phyloP scores from a whole-genome alignment of 495 filamentous ascomycete genomes.

The Penicillium daleae region DNA sequence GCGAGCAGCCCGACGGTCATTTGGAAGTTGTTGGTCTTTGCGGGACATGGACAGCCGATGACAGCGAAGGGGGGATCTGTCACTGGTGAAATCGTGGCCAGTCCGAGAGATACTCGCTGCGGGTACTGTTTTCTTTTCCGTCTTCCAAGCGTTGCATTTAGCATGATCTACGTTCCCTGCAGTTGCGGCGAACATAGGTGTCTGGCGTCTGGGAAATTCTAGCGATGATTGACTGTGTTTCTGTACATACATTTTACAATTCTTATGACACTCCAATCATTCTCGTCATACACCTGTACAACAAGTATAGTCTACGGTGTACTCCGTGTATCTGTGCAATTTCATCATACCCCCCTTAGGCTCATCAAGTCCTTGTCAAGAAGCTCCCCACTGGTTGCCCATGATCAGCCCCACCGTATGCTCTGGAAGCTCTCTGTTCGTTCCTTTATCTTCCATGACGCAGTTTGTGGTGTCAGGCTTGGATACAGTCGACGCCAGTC shows the following conservation, averaged over 20 bases:
- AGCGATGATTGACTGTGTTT: not conserved
- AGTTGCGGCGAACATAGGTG: slow-evolving; percentile 8
- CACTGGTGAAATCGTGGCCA: slow-evolving; percentile 50
- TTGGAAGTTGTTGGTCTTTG: slow-evolving; percentile 78
- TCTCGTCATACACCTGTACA: not conserved
- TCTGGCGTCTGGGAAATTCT: slow-evolving; percentile 1
- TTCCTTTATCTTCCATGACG: slow-evolving; percentile 18
- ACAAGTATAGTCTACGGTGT: not conserved
- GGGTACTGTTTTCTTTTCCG: slow-evolving; percentile 5
- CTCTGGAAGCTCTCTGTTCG: slow-evolving; percentile 13
- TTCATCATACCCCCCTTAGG: slow-evolving; percentile 13
- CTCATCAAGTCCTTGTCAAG: slow-evolving; percentile 4
- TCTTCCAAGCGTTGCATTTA: slow-evolving; percentile 25
- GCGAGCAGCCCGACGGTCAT: slow-evolving; percentile 62
- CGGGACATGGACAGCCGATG: slow-evolving; percentile 83
- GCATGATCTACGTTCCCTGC: slow-evolving; percentile 14
- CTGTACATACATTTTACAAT: not conserved
- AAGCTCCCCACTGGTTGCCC: not conserved
- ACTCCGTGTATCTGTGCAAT: slow-evolving; percentile 2
- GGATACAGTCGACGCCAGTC: not conserved
- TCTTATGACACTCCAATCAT: not conserved
- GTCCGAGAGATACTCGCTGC: not conserved
- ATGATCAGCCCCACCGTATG: slow-evolving; percentile 5
- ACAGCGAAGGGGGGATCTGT: slow-evolving; percentile 77
- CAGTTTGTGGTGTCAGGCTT: slow-evolving; percentile 6